Percentiles rank a stretch among this genome's conserved stretches.
phyloP scores from a whole-genome alignment of 495 filamentous ascomycete species.

The Arthonia radiata region DNA sequence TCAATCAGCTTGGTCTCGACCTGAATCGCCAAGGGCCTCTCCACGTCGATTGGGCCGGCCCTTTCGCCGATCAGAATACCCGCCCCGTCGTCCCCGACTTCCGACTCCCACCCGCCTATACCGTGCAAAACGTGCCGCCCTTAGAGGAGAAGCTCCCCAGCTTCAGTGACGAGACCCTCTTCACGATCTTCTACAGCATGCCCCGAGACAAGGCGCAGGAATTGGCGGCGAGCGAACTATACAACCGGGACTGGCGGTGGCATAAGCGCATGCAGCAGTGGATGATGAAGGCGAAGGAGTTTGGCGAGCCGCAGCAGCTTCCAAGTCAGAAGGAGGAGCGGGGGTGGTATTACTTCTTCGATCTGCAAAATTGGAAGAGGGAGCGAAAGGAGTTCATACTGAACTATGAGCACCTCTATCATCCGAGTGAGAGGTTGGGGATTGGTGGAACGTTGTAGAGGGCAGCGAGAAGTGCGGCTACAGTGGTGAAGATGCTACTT shows the following conservation, averaged over 20 bases:
- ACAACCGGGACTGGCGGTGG: constrained; percentile 71
- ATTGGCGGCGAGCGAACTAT: constrained; percentile 59
- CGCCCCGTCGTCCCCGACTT: constrained; percentile 55
- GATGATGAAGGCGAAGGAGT: constrained; percentile 60
- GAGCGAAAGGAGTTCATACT: constrained; percentile 57
- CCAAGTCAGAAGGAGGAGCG: constrained; percentile 48
- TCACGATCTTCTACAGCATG: constrained; percentile 87
- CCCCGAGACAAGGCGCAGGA: constrained; percentile 68
- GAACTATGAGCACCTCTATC: constrained; percentile 54
- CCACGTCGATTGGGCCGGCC: constrained; percentile 38
- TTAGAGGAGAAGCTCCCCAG: constrained; percentile 52
- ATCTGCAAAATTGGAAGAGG: constrained; percentile 61
- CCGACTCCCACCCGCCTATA: constrained; percentile 59
- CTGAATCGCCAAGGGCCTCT: constrained; percentile 42
- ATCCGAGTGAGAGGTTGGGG: constrained; percentile 19
- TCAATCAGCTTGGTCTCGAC: constrained; percentile 53
- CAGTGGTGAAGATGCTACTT: too few relatives aligned
- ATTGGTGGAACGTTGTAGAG: too few relatives aligned
- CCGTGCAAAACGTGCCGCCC: constrained; percentile 62
- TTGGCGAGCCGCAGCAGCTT: constrained; percentile 12
- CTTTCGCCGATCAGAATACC: constrained; percentile 36
- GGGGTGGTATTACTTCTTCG: constrained; percentile 76
- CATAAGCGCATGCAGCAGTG: constrained; percentile 74
- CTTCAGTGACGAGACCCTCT: constrained; percentile 76
- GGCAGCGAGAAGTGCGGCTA: too few relatives aligned